phyloP scores from a whole-genome alignment of 2,329 filamentous ascomycete species.

The Botrytis elliptica region DNA sequence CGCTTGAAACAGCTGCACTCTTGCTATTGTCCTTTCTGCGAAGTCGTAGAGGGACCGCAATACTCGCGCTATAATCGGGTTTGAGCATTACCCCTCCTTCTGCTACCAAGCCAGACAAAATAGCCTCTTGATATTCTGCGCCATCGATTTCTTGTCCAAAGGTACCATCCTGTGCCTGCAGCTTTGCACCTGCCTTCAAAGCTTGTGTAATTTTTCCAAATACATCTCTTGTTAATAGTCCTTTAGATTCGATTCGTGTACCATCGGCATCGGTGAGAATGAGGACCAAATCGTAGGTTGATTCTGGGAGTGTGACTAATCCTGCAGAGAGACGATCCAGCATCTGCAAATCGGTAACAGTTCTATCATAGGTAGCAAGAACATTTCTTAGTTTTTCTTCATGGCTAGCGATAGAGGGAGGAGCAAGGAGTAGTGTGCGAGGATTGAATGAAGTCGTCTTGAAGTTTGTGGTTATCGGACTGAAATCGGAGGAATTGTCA shows the following conservation, averaged over 20 bases:
- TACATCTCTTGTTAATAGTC: slow-evolving; percentile 65
- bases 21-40: slow-evolving; percentile 51
- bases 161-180: slow-evolving; percentile 67
- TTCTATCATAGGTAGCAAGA: slow-evolving; percentile 70
- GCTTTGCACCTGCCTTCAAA: slow-evolving; percentile 65
- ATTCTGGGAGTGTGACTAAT: slow-evolving; percentile 70
- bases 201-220: slow-evolving; percentile 68
- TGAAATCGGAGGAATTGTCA: slow-evolving; percentile 38
- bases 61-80: slow-evolving; percentile 50
- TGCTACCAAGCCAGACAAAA: slow-evolving; percentile 73
- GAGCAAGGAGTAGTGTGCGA: slow-evolving; percentile 81
- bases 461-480: slow-evolving; percentile 25
- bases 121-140: slow-evolving; percentile 69
- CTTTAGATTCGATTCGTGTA: slow-evolving; percentile 58
- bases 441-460: slow-evolving; percentile 28
- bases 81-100: slow-evolving; percentile 70
- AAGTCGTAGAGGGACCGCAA: slow-evolving; percentile 54
- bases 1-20: slow-evolving; percentile 42
- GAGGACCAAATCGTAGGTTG: slow-evolving; percentile 81
- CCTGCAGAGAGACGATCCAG: slow-evolving; percentile 86
- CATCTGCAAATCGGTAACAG: slow-evolving; percentile 89
- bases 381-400: slow-evolving; percentile 72
- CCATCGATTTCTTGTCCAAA: slow-evolving; percentile 47
- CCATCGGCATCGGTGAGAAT: slow-evolving; percentile 78
- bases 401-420: slow-evolving; percentile 84